Conservation (phyloP, 1,139 yeast species). For the Groenewaldozyma auringiensis region DNA sequence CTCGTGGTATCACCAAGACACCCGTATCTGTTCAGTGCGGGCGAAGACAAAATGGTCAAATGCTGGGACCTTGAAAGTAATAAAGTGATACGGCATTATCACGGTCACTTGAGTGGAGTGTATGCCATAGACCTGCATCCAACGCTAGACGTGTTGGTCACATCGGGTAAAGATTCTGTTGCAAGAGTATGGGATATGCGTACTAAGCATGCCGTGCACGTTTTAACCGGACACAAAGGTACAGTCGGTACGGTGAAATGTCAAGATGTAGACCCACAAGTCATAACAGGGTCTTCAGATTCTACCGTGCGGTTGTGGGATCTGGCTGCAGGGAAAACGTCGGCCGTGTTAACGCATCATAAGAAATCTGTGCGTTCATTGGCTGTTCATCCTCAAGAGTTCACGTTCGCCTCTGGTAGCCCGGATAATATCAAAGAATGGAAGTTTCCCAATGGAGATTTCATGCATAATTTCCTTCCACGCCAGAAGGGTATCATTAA, state of each 20-base stretch:
- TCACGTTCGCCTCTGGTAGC: conserved; percentile 74
- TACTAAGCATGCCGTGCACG: conserved; percentile 66
- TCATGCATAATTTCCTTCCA: conserved; percentile 48
- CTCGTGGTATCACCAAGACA: conserved; percentile 62
- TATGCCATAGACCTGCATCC: conserved; percentile 82
- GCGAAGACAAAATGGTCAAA: conserved; percentile 90
- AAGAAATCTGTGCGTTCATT: conserved; percentile 72
- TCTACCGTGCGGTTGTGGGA: conserved; percentile 87
- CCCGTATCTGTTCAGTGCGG: conserved; percentile 86
- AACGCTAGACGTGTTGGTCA: conserved; percentile 71
- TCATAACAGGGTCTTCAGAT: conserved; percentile 78
- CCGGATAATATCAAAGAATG: conserved; percentile 78
- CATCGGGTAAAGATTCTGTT: conserved; percentile 86
- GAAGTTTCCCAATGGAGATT: conserved; percentile 70
- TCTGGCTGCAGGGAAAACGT: conserved; percentile 56
- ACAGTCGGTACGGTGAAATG: conserved; percentile 65
- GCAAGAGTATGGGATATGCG: conserved; percentile 93
- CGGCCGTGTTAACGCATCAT: conserved; percentile 70
- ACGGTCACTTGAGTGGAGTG: conserved; percentile 90
- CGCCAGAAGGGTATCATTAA: conserved; percentile 53
- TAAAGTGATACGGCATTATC: conserved; percentile 74
- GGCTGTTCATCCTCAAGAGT: conserved; percentile 60
- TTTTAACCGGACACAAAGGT: conserved; percentile 71
- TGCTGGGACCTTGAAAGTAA: conserved; percentile 96
- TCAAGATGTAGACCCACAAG: conserved; percentile 74